phyloP scores from a whole-genome alignment of 208 protist genomes.

The Leptomonas pyrrhocoris region DNA sequence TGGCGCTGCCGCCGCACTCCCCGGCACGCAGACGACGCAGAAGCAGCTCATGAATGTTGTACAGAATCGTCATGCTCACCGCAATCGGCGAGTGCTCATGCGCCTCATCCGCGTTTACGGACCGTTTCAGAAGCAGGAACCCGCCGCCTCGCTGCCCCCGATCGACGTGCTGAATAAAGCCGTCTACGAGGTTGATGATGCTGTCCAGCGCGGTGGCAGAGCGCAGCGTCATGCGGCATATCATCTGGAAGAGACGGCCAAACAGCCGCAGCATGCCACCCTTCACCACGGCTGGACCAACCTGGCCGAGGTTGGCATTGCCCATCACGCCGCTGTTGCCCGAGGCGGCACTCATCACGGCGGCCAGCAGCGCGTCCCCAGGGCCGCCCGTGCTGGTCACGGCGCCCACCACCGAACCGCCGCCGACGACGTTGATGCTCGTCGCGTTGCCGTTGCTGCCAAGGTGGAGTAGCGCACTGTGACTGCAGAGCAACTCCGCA shows the following conservation, averaged over 20 bases:
- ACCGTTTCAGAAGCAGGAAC: conserved; percentile 47
- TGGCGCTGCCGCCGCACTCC: conserved; percentile 35
- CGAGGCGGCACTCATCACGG: conserved; percentile 12
- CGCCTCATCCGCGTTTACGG: conserved; percentile 38
- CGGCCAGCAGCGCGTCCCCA: conserved; percentile 23
- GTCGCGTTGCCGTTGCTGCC: conserved; percentile 42
- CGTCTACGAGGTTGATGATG: conserved; percentile 45
- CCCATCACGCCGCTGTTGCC: conserved; percentile 3
- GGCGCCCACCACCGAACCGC: conserved; percentile 11
- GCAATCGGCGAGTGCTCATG: conserved; percentile 71
- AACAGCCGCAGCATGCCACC: conserved; percentile 85
- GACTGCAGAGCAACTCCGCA: conserved; percentile 59
- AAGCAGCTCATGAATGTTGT: conserved; percentile 70
- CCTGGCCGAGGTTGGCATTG: background rate
- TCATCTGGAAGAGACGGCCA: conserved; percentile 70
- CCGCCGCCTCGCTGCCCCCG: conserved; percentile 40
- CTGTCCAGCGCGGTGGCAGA: conserved; percentile 32
- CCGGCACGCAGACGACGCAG: conserved; percentile 60
- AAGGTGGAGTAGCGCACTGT: conserved; percentile 59
- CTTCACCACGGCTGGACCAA: conserved; percentile 16
- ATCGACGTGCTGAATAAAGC: conserved; percentile 56
- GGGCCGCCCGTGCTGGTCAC: conserved; percentile 14
- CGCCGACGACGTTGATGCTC: conserved; percentile 12
- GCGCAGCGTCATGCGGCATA: conserved; percentile 68
- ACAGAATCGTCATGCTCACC: conserved; percentile 65